A percentile compares a stretch with the other conserved stretches of the same genome.
These are phyloP conservation scores for Fusarium pseudocircinatum DNA, from an alignment of 2,329 filamentous ascomycete species.

Conservation along the genomic window DNA sequence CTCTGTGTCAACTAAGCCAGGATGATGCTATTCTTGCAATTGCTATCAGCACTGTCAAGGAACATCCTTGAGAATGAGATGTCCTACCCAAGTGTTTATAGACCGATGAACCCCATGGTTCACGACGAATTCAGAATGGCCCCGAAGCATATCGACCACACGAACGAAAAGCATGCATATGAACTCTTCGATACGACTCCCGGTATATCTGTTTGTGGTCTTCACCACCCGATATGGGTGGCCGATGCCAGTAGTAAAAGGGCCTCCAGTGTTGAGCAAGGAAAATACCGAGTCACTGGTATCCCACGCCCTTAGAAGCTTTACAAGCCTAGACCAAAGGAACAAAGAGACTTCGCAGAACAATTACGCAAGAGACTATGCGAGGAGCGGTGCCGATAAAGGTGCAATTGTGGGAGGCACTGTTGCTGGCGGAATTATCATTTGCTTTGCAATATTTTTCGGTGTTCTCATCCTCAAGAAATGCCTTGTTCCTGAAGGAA, in stretches of 20 bases:
- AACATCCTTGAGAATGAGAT: not conserved
- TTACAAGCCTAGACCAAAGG: not conserved
- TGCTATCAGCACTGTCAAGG: not conserved
- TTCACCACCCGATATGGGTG: not conserved
- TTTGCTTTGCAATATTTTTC: slow-evolving; percentile 32
- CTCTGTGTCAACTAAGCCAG: slow-evolving; percentile 20
- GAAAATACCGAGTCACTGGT: slow-evolving; percentile 4
- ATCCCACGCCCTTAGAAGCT: not conserved
- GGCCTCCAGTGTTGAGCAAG: not conserved
- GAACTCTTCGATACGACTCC: slow-evolving; percentile 3
- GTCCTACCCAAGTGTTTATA: slow-evolving; percentile 2
- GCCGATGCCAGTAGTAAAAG: slow-evolving; percentile 16
- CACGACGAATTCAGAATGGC: not conserved
- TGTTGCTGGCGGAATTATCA: slow-evolving; percentile 26
- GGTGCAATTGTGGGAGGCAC: slow-evolving; percentile 35
- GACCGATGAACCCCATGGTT: not conserved
- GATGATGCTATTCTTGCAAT: slow-evolving; percentile 20
- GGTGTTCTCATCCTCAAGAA: slow-evolving; percentile 25
- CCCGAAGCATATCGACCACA: slow-evolving; percentile 8
- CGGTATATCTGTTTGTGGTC: slow-evolving; percentile 1
- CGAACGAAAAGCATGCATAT: not conserved
- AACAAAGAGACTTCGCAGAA: not conserved
- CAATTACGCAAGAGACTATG: not conserved
- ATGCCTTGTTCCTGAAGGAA: not conserved
- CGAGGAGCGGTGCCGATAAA: not conserved